Evolutionary conservation across 306 rosid species (phyloP).

Genomic region (Castanea mollissima): DNA sequence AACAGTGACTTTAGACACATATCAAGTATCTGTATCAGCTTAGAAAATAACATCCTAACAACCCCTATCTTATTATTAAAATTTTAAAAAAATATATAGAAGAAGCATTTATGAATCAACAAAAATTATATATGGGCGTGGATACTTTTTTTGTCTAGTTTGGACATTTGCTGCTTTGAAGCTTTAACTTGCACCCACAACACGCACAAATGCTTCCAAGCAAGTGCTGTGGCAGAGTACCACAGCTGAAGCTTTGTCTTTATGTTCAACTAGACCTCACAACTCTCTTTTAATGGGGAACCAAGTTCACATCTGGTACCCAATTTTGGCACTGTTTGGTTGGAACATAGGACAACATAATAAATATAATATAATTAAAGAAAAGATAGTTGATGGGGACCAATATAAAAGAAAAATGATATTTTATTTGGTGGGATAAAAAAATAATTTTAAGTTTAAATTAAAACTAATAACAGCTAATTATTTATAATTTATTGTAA

Average conservation of each 20-base stretch:
- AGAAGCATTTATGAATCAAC: no score
- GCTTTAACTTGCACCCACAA: no score
- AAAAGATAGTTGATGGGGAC: not conserved
- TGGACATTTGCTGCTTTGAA: no score
- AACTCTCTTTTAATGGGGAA: not conserved
- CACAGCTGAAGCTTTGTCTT: not conserved
- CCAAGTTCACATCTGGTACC: slow-evolving; percentile 7
- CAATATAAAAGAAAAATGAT: no score
- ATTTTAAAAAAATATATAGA: not conserved
- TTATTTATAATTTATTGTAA: no score
- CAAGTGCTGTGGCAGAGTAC: not conserved
- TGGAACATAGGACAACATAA: not conserved
- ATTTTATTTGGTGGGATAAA: accelerated
- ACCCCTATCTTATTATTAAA: not conserved
- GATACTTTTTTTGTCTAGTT: no score
- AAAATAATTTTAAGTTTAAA: no score
- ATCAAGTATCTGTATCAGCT: no score
- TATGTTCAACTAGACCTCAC: not conserved
- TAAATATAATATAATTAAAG: no score
- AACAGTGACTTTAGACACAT: no score
- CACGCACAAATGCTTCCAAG: no score
- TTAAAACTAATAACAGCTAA: accelerated
- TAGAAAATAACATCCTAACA: not conserved
- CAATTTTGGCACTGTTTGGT: slow-evolving; percentile 16
- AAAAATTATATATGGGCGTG: no score